phyloP scores from a whole-genome alignment of 2,329 filamentous ascomycete species.

The Phialemonium atrogriseum region DNA sequence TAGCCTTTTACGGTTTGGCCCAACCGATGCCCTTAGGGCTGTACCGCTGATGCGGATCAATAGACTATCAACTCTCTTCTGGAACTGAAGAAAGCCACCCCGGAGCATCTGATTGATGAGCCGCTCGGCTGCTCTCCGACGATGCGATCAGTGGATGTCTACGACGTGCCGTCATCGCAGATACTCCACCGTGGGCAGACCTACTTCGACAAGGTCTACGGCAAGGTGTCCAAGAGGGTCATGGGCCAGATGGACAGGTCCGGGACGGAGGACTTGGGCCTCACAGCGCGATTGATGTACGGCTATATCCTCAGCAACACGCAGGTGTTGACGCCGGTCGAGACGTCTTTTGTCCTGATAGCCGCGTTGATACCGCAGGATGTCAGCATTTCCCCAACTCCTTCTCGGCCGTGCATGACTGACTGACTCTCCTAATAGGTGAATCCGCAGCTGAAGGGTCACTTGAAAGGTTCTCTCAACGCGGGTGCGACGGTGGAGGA shows the following conservation, averaged over 20 bases:
- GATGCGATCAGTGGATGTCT: conserved; percentile 28
- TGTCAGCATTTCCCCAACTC: conserved; percentile 20
- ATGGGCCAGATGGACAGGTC: conserved; percentile 39
- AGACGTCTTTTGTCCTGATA: conserved; percentile 44
- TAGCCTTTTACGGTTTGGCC: too few relatives aligned
- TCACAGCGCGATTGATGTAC: conserved; percentile 39
- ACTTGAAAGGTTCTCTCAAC: conserved; percentile 41
- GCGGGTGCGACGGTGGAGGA: conserved; percentile 39
- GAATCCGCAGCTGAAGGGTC: conserved; percentile 44
- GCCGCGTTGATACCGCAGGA: conserved; percentile 43
- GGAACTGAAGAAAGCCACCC: conserved; percentile 34
- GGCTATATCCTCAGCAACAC: conserved; percentile 40
- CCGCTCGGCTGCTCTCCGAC: conserved; percentile 27
- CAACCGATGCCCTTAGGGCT: too few relatives aligned
- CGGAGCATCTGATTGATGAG: conserved; percentile 30
- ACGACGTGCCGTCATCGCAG: conserved; percentile 21
- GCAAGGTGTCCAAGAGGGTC: conserved; percentile 37
- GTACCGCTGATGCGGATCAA: conserved; percentile 3
- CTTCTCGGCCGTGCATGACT: not conserved
- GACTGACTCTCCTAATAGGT: conserved; percentile 24
- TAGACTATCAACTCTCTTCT: conserved; percentile 39
- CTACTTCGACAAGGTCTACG: conserved; percentile 42
- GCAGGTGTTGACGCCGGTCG: conserved; percentile 31
- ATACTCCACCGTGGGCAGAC: conserved; percentile 33
- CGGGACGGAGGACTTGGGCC: conserved; percentile 40